phyloP scores from a whole-genome alignment of 1,139 yeast species.

The Lodderomyces metapsilosis region DNA sequence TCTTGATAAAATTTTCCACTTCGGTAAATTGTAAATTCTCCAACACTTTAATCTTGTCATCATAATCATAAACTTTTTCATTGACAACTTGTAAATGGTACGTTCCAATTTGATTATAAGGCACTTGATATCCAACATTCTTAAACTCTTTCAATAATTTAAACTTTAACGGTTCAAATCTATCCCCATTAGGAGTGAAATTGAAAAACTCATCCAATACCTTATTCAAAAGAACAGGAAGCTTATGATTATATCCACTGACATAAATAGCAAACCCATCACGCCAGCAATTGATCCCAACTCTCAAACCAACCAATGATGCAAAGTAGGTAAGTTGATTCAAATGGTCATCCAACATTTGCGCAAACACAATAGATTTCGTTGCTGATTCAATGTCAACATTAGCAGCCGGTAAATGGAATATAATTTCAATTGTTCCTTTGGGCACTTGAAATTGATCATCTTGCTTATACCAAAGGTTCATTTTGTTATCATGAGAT shows the following conservation, averaged over 20 bases:
- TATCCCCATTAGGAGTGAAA: conserved; percentile 53
- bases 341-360: conserved; percentile 70
- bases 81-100: conserved; percentile 62
- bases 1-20: conserved; percentile 42
- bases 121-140: conserved; percentile 73
- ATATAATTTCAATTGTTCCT: conserved; percentile 62
- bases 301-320: conserved; percentile 71
- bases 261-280: conserved; percentile 71
- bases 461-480: conserved; percentile 88
- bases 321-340: conserved; percentile 84
- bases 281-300: conserved; percentile 56
- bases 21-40: conserved; percentile 48
- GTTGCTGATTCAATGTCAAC: conserved; percentile 57
- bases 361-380: conserved; percentile 60
- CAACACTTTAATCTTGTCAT: conserved; percentile 58
- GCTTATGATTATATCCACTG: conserved; percentile 82
- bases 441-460: conserved; percentile 89
- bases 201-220: conserved; percentile 51
- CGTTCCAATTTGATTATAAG: conserved; percentile 71
- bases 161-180: conserved; percentile 69
- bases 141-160: conserved; percentile 59
- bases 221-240: conserved; percentile 58
- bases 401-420: conserved; percentile 66
- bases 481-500: conserved; percentile 30
- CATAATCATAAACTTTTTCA: conserved; percentile 66